Evolutionary conservation across 257 asterid species (phyloP).

Genomic region (Ophiorrhiza pumila): DNA sequence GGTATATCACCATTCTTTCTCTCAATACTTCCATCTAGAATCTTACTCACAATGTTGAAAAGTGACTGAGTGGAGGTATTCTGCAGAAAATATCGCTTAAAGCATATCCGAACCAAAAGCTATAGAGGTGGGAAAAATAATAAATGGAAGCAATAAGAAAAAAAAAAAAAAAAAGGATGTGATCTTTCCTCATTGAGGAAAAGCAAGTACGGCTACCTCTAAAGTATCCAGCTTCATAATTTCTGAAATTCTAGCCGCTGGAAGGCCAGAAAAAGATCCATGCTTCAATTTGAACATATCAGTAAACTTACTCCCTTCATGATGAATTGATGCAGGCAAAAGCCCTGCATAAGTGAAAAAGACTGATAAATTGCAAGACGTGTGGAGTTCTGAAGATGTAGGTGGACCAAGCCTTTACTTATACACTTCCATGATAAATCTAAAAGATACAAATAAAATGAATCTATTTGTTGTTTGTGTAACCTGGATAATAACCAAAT

Average conservation of each 20-base stretch:
- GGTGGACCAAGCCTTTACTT: background rate
- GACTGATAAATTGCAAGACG: background rate
- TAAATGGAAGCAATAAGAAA: background rate
- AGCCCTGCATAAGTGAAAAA: slow-evolving; percentile 15
- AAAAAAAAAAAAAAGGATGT: background rate
- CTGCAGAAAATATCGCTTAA: slow-evolving; percentile 45
- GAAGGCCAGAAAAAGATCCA: slow-evolving; percentile 47
- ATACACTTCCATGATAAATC: background rate
- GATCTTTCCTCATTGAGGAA: background rate
- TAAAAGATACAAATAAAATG: background rate
- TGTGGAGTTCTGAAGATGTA: background rate
- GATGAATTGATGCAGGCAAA: slow-evolving; percentile 30
- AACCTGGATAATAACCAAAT: background rate
- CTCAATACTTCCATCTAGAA: slow-evolving; percentile 78
- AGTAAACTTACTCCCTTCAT: slow-evolving; percentile 38
- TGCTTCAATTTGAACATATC: slow-evolving; percentile 47
- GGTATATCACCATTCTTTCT: slow-evolving; percentile 70
- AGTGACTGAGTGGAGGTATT: slow-evolving; percentile 68
- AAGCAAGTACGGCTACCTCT: slow-evolving; percentile 45
- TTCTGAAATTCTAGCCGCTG: slow-evolving; percentile 65
- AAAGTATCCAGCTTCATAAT: slow-evolving; percentile 63
- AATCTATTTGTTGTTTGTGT: background rate
- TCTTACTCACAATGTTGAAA: slow-evolving; percentile 52
- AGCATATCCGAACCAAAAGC: slow-evolving; percentile 27
- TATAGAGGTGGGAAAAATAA: slow-evolving; percentile 11